Evolutionary conservation across 1,139 yeast genomes (phyloP), one percentile per base, ranked within the genome.

Genomic region (Diutina neorugosa): DNA sequence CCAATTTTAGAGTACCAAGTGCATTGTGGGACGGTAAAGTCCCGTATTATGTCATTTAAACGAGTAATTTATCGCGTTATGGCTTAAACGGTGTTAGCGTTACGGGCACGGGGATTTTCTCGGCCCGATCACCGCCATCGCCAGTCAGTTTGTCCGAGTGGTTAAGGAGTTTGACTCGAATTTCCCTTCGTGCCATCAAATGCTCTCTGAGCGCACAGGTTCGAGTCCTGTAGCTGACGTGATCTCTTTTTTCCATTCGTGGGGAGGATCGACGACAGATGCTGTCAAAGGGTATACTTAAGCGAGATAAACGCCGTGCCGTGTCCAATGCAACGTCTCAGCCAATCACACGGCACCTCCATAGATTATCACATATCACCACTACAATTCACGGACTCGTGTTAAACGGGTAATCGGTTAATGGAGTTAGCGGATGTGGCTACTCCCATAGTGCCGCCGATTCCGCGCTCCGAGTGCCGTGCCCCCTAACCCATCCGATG

Each of bases 81-180:
- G n/a, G n/a, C n/a, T n/a, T n/a, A n/a, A n/a, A n/a, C n/a, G n/a
- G 34, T 12, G 37, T 11, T 31, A 9, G 14, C 37, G 12, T 11
- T 31, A 31, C 37, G n/a, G 2, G 37, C 37, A 11, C 37, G n/a
- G 37, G 37, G 37, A 31, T 14, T 11, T 14, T 31, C 12, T 14
- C 5, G 37, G n/a, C 14, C 3, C n/a, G 12, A 11, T 11, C 1
- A 4, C 37, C 37, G n/a, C 37, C 37, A 31, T 8, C 37, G 12
- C 37, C 43, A 6, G 43, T 40, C 48, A 44, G 48, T 44, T 44
- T 44, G 48, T 44, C 48, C 48, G 48, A 44, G 48, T 44, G 48
- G 48, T 44, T 44, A 44, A 44, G 48, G 48, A 44, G 48, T 23
- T 44, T 44, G 48, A 44, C 48, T 44, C 48, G 48, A 44, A 44